Evolutionary conservation across 306 rosid species (phyloP), one percentile per base, ranked within the genome.

Genomic region (Acacia acuminata): DNA sequence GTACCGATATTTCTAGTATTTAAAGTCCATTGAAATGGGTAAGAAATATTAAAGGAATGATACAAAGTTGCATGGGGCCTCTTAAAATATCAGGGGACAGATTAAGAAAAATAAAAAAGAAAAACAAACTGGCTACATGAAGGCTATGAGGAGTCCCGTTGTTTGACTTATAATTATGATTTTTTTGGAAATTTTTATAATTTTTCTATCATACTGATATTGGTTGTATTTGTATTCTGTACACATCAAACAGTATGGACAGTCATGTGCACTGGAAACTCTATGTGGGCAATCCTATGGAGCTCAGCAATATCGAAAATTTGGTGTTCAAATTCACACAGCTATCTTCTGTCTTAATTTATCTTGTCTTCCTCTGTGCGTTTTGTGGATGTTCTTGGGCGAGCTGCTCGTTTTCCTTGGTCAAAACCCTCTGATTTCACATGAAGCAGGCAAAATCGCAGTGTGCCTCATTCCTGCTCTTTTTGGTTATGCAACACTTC

Each of bases 381-480:
- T 89, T 40, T 22, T 89, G 32, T 95, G 98, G 98, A 67, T 90
- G 22, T 68, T 61, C 81, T 84, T 89, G 88, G 98, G 70, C 80
- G 86, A 86, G 17, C 7, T 95, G 20, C 92, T 95, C 2, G 30
- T 27, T 48, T 79, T 89, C 5, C 58, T 92, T 64, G 98, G 98
- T 5, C 98, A 95, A 87, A 93, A 95, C 87, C 95, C 97, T 89
- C 66, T 81, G 83, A 87, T 95, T 81, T 89, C 98, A 65, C 87
- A 56, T 24, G 95, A 92, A 86, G 92, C 97, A n/a, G 97, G 97
- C 7, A 90, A 84, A 63, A 89, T 90, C 84, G 85, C 88, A 16
- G 12, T 85, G 11, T 90, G 89, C 84, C 92, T 92, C 67, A 83
- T 95, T 65, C 98, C 98, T 77, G 91, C 94, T 44, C 95, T 95